phyloP scores from a whole-genome alignment of 768 basidiomycete genomes.

The Lentinula aciculospora region DNA sequence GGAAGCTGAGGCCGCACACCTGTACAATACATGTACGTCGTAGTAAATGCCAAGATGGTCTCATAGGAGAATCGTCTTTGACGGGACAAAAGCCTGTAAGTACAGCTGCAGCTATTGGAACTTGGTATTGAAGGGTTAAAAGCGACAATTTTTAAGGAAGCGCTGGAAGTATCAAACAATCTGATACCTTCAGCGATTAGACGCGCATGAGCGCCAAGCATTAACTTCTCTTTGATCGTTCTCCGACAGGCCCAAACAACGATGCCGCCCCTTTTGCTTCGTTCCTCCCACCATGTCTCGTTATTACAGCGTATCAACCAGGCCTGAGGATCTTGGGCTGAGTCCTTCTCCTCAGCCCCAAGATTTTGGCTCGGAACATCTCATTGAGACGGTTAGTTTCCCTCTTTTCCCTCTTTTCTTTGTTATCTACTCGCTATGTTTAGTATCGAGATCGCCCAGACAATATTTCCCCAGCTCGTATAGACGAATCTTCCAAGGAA shows the following conservation, averaged over 20 bases:
- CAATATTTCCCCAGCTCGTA: neutral
- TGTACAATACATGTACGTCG: no score
- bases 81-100: no score
- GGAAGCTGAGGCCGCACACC: no score
- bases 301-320: slow-evolving; percentile 9
- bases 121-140: no score
- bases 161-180: neutral
- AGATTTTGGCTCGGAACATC: slow-evolving; percentile 10
- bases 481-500: neutral
- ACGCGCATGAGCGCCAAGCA: neutral
- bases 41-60: no score
- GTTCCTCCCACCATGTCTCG: slow-evolving; percentile 11
- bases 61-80: no score
- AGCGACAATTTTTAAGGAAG: no score
- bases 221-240: neutral
- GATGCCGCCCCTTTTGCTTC: neutral
- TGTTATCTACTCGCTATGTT: neutral
- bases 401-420: neutral
- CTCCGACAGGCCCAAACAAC: neutral
- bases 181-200: no score
- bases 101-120: no score
- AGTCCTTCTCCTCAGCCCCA: slow-evolving; percentile 8
- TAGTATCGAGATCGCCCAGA: neutral
- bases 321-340: slow-evolving; percentile 11
- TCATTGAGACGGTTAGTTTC: slow-evolving; percentile 14